Evolutionary conservation across 2,329 filamentous ascomycete species (phyloP), one percentile per base, ranked within the genome.

Genomic region (Hymenoscyphus salicellus): DNA sequence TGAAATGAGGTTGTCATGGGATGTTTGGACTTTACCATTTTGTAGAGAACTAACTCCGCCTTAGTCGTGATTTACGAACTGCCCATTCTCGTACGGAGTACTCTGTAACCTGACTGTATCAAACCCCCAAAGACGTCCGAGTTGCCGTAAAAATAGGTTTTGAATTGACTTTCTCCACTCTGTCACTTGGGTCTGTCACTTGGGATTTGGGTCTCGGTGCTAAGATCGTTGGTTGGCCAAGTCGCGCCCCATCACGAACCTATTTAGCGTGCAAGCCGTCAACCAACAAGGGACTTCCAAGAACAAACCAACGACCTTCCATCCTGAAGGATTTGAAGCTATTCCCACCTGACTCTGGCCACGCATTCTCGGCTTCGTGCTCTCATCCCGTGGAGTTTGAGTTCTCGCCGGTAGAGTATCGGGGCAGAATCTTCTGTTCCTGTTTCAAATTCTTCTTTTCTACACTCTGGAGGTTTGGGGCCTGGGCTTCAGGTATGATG

Each of bases 401-500:
- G 46, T 52, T 30, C 28, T 30, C 28, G 28, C 6, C 46, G 46
- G 46, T 52, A 52, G 7, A 52, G 46, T 52, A 14, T 52, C 46
- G 46, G 46, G 10, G 46, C 20, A 14, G 23, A 52, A 11, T 14
- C 14, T 52, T 49, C 14, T 52, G 10, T 26, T 14, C 46, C 46
- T 52, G 46, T 52, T 52, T 52, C 46, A 52, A 52, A 8, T 26
- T 26, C 46, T 52, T 52, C 20, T 52, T 26, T 52, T 26, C 14
- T 38, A 38, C 36, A 17, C 36, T 38, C 36, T 23, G 23, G 10
- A 26, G 26, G 46, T 26, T 52, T 23, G 10, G 20, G 8, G 46
- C 23, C 46, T 52, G 46, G 23, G 46, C 46, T 52, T 52, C 46
- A 26, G 46, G 46, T 52, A 52, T 52, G 46, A 52, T 52, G 20